These are phyloP conservation scores for Lactuca sativa DNA, from an alignment of 129 eudicot genomes.

Conservation along the genomic window DNA sequence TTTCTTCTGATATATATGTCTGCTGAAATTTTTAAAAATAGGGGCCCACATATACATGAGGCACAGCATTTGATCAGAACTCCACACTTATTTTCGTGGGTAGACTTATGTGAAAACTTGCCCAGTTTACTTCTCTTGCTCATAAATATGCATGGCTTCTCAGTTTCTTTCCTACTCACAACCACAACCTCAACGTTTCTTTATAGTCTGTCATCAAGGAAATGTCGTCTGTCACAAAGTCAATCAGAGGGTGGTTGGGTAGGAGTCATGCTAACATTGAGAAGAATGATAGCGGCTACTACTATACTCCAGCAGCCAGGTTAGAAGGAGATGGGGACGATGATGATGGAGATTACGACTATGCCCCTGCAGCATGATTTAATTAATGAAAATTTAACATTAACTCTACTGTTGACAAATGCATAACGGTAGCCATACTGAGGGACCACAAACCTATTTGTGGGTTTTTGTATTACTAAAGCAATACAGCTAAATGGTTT, in stretches of 20 bases:
- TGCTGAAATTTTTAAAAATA: too few species aligned
- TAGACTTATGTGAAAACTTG: constrained; percentile 8
- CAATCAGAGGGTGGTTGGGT: background rate
- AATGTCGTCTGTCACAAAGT: constrained; percentile 25
- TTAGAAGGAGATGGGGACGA: constrained; percentile 25
- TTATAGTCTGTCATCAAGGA: background rate
- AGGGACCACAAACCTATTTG: too few species aligned
- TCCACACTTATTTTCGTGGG: constrained; percentile 36
- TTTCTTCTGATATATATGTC: too few species aligned
- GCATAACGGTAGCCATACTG: too few species aligned
- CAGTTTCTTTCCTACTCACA: constrained; percentile 1
- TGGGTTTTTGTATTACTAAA: too few species aligned
- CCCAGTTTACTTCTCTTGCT: constrained; percentile 2
- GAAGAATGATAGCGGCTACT: constrained; percentile 24
- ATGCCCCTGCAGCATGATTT: constrained; percentile 21
- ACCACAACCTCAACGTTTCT: background rate
- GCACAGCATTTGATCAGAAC: constrained; percentile 19
- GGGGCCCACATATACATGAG: background rate
- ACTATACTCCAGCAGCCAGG: constrained; percentile 11
- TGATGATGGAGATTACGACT: constrained; percentile 24
- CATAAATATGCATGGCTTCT: constrained; percentile 19
- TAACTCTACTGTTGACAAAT: background rate
- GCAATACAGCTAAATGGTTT: too few species aligned
- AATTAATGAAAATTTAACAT: background rate
- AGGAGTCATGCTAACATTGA: constrained; percentile 14